phyloP scores from a whole-genome alignment of 352 stramenopile genomes.

The Globisporangium nagaii region DNA sequence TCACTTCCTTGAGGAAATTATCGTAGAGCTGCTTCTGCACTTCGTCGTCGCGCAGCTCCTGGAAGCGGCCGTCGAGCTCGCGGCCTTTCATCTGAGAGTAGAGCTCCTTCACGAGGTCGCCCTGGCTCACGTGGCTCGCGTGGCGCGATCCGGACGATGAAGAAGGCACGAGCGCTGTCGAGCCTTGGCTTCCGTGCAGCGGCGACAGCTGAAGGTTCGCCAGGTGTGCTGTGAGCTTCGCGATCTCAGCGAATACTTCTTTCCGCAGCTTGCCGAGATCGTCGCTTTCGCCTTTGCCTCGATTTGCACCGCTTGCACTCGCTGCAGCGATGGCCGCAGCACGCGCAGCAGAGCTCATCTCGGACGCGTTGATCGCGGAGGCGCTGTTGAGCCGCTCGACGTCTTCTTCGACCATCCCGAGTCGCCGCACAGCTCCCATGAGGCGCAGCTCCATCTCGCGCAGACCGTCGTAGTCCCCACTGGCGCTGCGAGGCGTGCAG shows the following conservation, averaged over 20 bases:
- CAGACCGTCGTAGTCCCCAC: constrained; percentile 21
- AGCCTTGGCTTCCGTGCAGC: constrained; percentile 3
- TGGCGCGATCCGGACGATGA: constrained; percentile 7
- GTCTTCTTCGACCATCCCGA: constrained; percentile 56
- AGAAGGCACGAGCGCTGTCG: constrained; percentile 2
- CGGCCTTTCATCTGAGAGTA: constrained; percentile 53
- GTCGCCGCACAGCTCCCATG: constrained; percentile 45
- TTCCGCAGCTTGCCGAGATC: constrained; percentile 44
- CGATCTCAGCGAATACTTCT: constrained; percentile 48
- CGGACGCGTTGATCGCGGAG: constrained; percentile 17
- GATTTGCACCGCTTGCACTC: neutral
- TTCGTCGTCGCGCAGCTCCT: constrained; percentile 28
- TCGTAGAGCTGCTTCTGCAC: constrained; percentile 65
- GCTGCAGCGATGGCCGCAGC: neutral
- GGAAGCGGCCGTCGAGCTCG: constrained; percentile 43
- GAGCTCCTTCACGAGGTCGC: constrained; percentile 47
- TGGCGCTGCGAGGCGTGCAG: constrained; percentile 9
- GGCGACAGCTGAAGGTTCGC: constrained; percentile 16
- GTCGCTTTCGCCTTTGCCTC: constrained; percentile 9
- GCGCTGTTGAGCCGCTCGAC: constrained; percentile 48
- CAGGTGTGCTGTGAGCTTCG: constrained; percentile 28
- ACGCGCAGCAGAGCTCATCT: constrained; percentile 4
- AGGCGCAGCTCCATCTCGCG: constrained; percentile 56
- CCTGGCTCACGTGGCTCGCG: constrained; percentile 16
- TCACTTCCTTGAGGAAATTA: constrained; percentile 65